A percentile compares a stretch with the other conserved stretches of the same genome.
phyloP scores from a whole-genome alignment of 2,329 filamentous ascomycete species.

The Pestalotiopsis sp. region DNA sequence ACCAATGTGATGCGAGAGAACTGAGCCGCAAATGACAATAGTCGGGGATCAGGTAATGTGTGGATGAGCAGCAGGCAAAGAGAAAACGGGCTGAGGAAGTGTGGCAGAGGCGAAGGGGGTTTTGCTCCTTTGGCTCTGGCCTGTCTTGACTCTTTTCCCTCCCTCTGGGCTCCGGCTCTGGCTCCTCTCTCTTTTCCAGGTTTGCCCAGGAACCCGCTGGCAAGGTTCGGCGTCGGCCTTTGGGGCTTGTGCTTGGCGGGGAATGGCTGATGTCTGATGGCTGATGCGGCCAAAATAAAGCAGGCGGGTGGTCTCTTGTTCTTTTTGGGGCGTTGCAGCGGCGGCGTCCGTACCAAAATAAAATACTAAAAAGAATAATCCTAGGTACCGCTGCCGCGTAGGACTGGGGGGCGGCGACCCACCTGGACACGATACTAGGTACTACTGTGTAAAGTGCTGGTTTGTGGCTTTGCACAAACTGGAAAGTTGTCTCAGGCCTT shows the following conservation, averaged over 20 bases:
- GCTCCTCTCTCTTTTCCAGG: neutral
- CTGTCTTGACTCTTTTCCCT: neutral
- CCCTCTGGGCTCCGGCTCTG: neutral
- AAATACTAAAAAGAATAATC: neutral
- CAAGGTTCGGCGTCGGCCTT: neutral
- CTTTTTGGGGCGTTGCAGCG: neutral
- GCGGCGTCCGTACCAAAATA: neutral
- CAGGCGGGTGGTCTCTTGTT: neutral
- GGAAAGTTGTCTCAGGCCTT: neutral
- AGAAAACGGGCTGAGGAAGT: constrained; percentile 1
- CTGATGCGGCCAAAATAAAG: neutral
- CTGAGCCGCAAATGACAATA: constrained; percentile 9
- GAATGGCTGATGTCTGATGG: neutral
- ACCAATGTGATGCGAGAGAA: constrained; percentile 6
- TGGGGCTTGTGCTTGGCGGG: constrained; percentile 1
- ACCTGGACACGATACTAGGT: neutral
- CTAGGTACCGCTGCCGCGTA: neutral
- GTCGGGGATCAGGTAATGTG: neutral
- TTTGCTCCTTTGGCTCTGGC: neutral
- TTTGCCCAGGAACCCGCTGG: neutral
- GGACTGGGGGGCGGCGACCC: neutral
- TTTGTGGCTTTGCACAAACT: neutral
- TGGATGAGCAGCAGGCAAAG: constrained; percentile 10
- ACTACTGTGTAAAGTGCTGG: neutral
- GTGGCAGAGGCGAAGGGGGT: constrained; percentile 10